Evolutionary conservation across 768 basidiomycete species (phyloP), one percentile per base, ranked within the genome.

Genomic region (Gelatoporia subvermispora): DNA sequence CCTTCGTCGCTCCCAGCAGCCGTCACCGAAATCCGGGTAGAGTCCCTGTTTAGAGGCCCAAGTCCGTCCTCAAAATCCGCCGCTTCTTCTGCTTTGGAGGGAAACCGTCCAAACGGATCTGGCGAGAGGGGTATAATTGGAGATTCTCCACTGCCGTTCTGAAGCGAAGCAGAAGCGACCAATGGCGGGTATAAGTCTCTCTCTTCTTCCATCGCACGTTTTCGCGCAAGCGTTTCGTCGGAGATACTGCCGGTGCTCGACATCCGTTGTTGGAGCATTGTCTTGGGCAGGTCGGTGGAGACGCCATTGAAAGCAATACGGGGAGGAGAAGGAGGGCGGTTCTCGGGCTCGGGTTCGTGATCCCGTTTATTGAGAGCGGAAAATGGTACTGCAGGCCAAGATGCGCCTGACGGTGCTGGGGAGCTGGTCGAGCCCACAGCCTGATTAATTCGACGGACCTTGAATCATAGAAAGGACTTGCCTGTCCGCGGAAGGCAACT

Each of bases 91-190:
- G 51, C 16, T 22, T 53, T 48, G 9, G 85, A 88, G 25, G 87
- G 73, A 57, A 77, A 84, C 22, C 87, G 76, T 10, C 84, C 82
- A 59, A 91, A 90, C 22, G 88, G 88, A 67, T 91, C 88, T 8
- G 88, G 85, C 9, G 87, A 86, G n/a, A 89, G 70, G 35, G 89
- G 89, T 47, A 90, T 85, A n/a, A 84, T 60, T 18, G 85, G 84
- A 1, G 82, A 81, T 36, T 72, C 72, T 8, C 68, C 15, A 39
- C 48, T 60, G 45, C 51, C 56, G 54, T 39, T 37, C n/a, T 41
- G 49, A 24, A 57, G 35, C 24, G 63, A 53, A 21, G 66, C 55
- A 17, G 65, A 60, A 24, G 66, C 59, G 22, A 65, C 62, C 37
- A 68, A 62, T 23, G 70, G 60, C 20, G 75, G 72, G 61, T 81